Base-by-base conservation (phyloP, 176 grass and related monocot species). In the Ananas comosus region DNA sequence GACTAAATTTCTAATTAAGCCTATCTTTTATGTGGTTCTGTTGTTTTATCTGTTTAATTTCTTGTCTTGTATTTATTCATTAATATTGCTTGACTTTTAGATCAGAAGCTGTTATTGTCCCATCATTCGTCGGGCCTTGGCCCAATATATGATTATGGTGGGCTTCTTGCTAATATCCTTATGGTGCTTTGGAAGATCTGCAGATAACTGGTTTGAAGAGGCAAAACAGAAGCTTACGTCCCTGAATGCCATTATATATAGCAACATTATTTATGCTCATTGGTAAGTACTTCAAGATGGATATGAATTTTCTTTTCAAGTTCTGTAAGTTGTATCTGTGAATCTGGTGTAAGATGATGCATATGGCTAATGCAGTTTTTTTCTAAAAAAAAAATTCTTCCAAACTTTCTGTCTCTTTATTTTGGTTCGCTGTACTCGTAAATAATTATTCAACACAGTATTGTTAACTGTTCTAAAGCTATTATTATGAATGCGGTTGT, bases 261-360 rank as follows among this genome's bases (percentile, higher is more conserved):
- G 89, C 83, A 97, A 97, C 86, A 90, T 97, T 71, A 90, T 97
- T 64, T 83, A 97, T 87, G 84, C 94, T 80, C 83, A 97, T 29
- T 97, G 94, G 94, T 97, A 85, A 81, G 89, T 96, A 71, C 72
- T 52, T 72, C 72, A 23, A 50, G 56, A 69, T 68, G 51, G 50
- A 65, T 50, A 27, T 10, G 18, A 13, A 22, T 42, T 16, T 8
- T 9, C 13, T 18, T 42, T 57, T 33, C 33, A 47, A 21, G 2
- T 67, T 29, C 33, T 73, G 27, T 50, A 13, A 48, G 53, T 12
- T 64, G 48, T 73, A 63, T 42, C 13, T 5, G 33, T 18, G 7
- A 42, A 42, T 42, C 33, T 7, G 33, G 5, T 42, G 33, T 42
- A 42, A 42, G 33, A 42, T 42, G 33, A 42, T 42, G 33, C 33